phyloP scores from a whole-genome alignment of 1,284 basidiomycete genomes.

The Trichosporon sp. region DNA sequence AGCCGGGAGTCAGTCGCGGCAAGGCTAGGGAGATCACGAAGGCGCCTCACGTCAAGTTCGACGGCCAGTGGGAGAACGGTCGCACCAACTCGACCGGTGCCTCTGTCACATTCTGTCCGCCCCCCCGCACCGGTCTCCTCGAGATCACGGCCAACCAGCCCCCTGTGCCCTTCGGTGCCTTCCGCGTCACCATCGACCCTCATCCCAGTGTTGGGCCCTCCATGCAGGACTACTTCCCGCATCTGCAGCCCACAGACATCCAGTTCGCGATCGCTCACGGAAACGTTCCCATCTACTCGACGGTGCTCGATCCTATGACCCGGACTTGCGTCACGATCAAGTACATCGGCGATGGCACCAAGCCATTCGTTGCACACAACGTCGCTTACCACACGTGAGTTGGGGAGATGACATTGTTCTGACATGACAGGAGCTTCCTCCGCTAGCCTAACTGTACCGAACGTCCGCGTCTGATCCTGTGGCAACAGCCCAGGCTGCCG shows the following conservation, averaged over 20 bases:
- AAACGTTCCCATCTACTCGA: slow-evolving; percentile 1
- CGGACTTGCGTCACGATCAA: neutral
- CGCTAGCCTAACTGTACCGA: neutral
- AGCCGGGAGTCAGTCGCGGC: neutral
- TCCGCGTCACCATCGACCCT: slow-evolving; percentile 3
- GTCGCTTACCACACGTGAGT: neutral
- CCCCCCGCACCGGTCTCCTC: neutral
- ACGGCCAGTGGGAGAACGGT: neutral
- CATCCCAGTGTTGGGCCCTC: neutral
- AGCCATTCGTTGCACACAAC: neutral
- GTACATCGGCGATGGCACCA: neutral
- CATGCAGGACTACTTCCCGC: neutral
- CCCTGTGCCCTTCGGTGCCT: slow-evolving; percentile 1
- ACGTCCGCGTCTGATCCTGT: no score
- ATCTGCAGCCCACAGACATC: neutral
- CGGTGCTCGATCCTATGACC: neutral
- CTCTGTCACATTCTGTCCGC: neutral
- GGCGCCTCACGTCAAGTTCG: neutral
- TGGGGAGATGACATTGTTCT: neutral
- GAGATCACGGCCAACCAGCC: neutral
- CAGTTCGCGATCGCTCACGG: neutral
- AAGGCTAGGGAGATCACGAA: neutral
- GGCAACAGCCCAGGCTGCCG: no score
- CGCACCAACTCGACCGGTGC: neutral
- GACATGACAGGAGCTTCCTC: neutral